These are phyloP conservation scores for Colletotrichum siamense DNA, from an alignment of 2,329 filamentous ascomycete genomes.

Conservation along the genomic window DNA sequence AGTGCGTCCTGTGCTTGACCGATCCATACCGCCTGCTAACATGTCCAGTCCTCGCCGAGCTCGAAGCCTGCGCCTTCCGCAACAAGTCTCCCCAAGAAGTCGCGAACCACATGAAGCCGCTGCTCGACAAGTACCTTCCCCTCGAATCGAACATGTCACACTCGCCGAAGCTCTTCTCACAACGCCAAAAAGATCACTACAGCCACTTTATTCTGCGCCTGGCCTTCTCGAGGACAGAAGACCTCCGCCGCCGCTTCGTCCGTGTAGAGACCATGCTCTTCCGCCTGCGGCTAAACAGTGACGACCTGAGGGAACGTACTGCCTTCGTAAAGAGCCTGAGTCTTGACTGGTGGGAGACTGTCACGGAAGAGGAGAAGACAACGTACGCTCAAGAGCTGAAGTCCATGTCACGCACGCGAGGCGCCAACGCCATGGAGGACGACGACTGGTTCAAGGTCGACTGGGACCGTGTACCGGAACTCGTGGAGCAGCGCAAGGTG, in stretches of 20 bases:
- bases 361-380: slow-evolving; percentile 79
- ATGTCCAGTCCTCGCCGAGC: slow-evolving; percentile 75
- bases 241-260: slow-evolving; percentile 84
- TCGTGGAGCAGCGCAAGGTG: slow-evolving; percentile 81
- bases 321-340: slow-evolving; percentile 79
- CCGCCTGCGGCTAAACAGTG: slow-evolving; percentile 78
- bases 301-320: slow-evolving; percentile 74
- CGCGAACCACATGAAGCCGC: slow-evolving; percentile 79
- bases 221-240: slow-evolving; percentile 90
- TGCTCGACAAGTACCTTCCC: slow-evolving; percentile 86
- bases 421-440: slow-evolving; percentile 65
- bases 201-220: slow-evolving; percentile 96
- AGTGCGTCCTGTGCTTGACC: slow-evolving; percentile 51
- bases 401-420: slow-evolving; percentile 48
- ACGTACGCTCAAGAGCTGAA: slow-evolving; percentile 67
- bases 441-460: slow-evolving; percentile 96
- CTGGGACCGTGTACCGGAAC: slow-evolving; percentile 90
- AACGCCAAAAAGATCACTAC: slow-evolving; percentile 95
- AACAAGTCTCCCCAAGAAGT: slow-evolving; percentile 88
- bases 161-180: slow-evolving; percentile 63
- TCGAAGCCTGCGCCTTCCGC: slow-evolving; percentile 95
- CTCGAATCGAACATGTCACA: slow-evolving; percentile 77
- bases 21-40: not conserved
- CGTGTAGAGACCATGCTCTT: slow-evolving; percentile 92
- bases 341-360: slow-evolving; percentile 89